Evolutionary conservation across 495 filamentous ascomycete genomes (phyloP).

Genomic region (Penicillium canariense): DNA sequence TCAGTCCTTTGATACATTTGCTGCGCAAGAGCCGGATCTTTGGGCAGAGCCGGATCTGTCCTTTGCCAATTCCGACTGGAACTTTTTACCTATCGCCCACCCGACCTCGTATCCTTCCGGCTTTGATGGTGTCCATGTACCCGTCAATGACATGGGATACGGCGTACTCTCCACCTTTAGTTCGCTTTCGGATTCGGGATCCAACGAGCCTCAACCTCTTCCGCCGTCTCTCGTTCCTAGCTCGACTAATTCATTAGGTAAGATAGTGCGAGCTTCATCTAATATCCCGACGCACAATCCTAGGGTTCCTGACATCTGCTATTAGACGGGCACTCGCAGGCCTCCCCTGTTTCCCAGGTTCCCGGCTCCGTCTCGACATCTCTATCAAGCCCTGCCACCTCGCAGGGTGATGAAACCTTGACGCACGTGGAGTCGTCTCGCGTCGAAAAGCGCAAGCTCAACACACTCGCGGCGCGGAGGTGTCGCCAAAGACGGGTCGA

Average conservation of each 20-base stretch:
- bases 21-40: conserved; percentile 22
- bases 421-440: conserved; percentile 27
- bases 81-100: conserved; percentile 19
- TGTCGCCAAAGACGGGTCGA: conserved; percentile 71
- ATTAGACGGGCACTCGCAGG: conserved; percentile 20
- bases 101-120: conserved; percentile 8
- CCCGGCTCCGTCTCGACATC: conserved; percentile 17
- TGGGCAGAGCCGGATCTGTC: conserved; percentile 28
- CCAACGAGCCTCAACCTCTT: conserved; percentile 11
- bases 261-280: neutral
- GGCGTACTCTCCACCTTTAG: conserved; percentile 19
- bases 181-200: conserved; percentile 28
- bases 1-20: conserved; percentile 22
- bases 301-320: neutral
- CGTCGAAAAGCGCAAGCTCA: conserved; percentile 58
- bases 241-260: conserved; percentile 27
- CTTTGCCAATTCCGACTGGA: conserved; percentile 27
- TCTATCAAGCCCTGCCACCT: conserved; percentile 23
- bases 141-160: conserved; percentile 16
- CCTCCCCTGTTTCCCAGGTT: conserved; percentile 24
- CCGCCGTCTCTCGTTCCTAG: conserved; percentile 16
- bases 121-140: conserved; percentile 16
- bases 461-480: conserved; percentile 67
- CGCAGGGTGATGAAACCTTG: conserved; percentile 20
- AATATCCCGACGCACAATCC: neutral